Base-by-base conservation (phyloP, 768 basidiomycete genomes). In the Tulasnella sp. region DNA sequence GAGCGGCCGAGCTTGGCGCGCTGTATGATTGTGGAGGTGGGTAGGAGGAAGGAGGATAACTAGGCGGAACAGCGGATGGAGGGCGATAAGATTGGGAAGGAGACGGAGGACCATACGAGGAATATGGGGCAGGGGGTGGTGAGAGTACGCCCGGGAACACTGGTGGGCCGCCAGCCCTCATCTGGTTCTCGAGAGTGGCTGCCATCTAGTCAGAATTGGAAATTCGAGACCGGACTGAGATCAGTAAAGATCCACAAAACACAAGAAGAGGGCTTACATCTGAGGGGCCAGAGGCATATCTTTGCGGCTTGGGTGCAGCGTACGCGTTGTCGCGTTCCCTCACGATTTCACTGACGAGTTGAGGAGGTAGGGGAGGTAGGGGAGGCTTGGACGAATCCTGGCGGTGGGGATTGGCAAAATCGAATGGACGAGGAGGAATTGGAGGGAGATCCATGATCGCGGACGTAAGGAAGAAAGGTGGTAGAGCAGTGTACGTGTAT, bases 281-380 rank as follows among this genome's bases (percentile, higher is more conserved):
- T 23, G 17, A 29, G 23, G 41, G 25, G 7, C 32, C 34, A 59
- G 32, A 27, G 31, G 31, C 21, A 29, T 48, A 34, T 42, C 41
- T 23, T 17, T 34, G 39, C 35, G 56, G 41, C 29, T 36, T 58
- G 5, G 46, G 59, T 14, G 31, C 59, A 3, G 39, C 40, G n/a
- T 42, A 55, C n/a, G 4, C 23, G n/a, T 29, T 12, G 19, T 34
- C 36, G 15, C 21, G 36, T 56, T 21, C 19, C 15, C 29, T 60
- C 21, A 19, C 35, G 11, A 35, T 36, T 35, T 49, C 49, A 34
- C 50, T 51, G 27, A 39, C 57, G 4, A 29, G 21, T 49, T 49
- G 45, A 15, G 57, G 57, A 1, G 57, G 57, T 6, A 58, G 46
- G 4, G 57, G 57, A 17, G 57, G 57, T 15, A 50, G 19, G 14